A percentile compares a stretch with the other conserved stretches of the same genome.
phyloP scores from a whole-genome alignment of 208 protist genomes.

The Wallacemonas sp. region DNA sequence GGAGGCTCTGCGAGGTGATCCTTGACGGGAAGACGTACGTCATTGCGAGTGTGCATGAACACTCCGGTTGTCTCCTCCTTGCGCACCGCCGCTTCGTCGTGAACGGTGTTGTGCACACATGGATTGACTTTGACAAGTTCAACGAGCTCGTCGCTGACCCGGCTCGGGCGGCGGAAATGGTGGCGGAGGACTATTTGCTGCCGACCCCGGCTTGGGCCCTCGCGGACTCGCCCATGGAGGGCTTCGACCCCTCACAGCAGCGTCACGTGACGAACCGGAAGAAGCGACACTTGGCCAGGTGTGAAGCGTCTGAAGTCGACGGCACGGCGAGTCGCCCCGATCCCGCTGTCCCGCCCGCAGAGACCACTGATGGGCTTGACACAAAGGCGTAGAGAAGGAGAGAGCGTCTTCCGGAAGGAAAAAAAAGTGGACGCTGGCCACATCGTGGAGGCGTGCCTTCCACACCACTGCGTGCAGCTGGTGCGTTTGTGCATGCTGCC shows the following conservation, averaged over 20 bases:
- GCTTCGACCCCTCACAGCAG: conserved; percentile 85
- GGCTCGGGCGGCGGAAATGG: conserved; percentile 20
- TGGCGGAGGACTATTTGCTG: conserved; percentile 71
- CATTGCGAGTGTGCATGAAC: conserved; percentile 84
- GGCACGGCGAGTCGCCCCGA: too few relatives aligned
- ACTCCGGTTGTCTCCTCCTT: conserved; percentile 89
- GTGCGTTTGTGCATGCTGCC: background rate
- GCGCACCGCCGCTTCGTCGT: conserved; percentile 67
- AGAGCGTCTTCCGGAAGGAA: too few relatives aligned
- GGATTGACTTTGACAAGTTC: conserved; percentile 91
- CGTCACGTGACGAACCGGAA: conserved; percentile 58
- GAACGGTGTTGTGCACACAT: conserved; percentile 68
- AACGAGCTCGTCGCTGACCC: conserved; percentile 45
- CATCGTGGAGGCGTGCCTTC: too few relatives aligned
- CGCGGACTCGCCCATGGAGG: conserved; percentile 49
- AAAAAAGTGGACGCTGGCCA: too few relatives aligned
- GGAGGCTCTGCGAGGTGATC: conserved; percentile 52
- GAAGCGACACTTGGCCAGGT: conserved; percentile 33
- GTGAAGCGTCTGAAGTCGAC: too few relatives aligned
- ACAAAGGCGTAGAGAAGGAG: too few relatives aligned
- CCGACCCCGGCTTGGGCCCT: conserved; percentile 79
- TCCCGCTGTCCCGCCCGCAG: too few relatives aligned
- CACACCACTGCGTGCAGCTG: too few relatives aligned
- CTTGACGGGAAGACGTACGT: conserved; percentile 63
- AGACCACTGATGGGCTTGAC: too few relatives aligned